phyloP scores from a whole-genome alignment of 1,284 basidiomycete species.

The Pseudozyma pruni region DNA sequence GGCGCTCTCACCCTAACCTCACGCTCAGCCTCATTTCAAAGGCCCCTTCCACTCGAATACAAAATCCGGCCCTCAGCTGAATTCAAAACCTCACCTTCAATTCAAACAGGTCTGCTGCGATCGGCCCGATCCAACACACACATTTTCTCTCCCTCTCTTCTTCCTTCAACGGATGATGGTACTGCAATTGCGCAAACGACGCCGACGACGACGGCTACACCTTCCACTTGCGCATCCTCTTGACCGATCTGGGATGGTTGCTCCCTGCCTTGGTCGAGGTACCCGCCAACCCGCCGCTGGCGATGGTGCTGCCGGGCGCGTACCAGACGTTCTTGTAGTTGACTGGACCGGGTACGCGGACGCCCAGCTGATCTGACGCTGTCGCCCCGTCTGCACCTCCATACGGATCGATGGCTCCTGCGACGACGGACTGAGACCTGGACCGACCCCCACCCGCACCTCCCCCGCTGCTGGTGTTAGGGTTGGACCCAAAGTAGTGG shows the following conservation, averaged over 20 bases:
- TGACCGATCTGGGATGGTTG: constrained; percentile 31
- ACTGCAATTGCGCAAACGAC: too few species aligned
- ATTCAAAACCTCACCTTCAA: too few species aligned
- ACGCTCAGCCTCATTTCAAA: too few species aligned
- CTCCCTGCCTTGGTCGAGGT: constrained; percentile 6
- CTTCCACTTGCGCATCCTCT: constrained; percentile 49
- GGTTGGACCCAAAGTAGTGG: constrained; percentile 37
- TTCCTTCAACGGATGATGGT: neutral
- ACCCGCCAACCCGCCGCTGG: constrained; percentile 32
- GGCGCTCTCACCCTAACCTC: too few species aligned
- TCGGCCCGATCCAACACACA: too few species aligned
- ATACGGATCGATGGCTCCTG: constrained; percentile 9
- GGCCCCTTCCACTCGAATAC: too few species aligned
- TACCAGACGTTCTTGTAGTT: constrained; percentile 60
- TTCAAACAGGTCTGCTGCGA: too few species aligned
- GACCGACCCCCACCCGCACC: constrained; percentile 21
- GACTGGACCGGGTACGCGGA: constrained; percentile 44
- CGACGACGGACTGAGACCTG: constrained; percentile 23
- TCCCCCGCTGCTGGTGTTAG: neutral
- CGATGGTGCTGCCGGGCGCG: constrained; percentile 40
- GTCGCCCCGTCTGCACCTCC: neutral
- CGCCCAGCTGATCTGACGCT: constrained; percentile 19
- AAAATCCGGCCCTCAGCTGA: neutral
- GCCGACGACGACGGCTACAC: constrained; percentile 10
- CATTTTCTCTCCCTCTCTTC: too few species aligned